Conservation (phyloP, 371 early-diverging fungal genomes). For the Mucor saturninus region DNA sequence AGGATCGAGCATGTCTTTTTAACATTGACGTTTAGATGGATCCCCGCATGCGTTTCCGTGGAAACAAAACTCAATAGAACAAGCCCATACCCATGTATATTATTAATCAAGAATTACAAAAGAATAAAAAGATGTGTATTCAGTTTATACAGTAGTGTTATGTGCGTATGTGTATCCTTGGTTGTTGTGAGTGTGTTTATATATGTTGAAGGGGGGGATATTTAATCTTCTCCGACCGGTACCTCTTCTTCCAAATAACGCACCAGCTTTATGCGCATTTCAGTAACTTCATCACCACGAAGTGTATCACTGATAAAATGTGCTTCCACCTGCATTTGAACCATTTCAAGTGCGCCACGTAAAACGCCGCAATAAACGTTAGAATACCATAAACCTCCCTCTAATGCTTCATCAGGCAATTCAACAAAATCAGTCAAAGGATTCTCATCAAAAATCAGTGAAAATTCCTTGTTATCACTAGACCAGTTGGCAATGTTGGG, state of each 20-base stretch:
- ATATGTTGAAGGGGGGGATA: not conserved
- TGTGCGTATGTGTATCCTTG: not conserved
- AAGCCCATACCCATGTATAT: constrained; percentile 7
- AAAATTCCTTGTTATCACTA: constrained; percentile 85
- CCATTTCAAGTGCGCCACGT: constrained; percentile 96
- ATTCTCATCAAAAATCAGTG: constrained; percentile 91
- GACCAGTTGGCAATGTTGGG: constrained; percentile 86
- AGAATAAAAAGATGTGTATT: not conserved
- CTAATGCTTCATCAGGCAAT: constrained; percentile 77
- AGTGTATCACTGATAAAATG: constrained; percentile 85
- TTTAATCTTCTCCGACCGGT: constrained; percentile 90
- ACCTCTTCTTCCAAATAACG: constrained; percentile 94
- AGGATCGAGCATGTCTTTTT: too few relatives aligned
- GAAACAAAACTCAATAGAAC: constrained; percentile 48
- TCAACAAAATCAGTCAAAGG: constrained; percentile 94
- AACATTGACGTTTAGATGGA: constrained; percentile 35
- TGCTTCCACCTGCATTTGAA: constrained; percentile 91
- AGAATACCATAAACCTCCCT: constrained; percentile 92
- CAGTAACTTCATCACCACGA: constrained; percentile 89
- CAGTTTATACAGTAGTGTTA: not conserved
- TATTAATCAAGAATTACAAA: constrained; percentile 4
- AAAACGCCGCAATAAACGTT: constrained; percentile 95
- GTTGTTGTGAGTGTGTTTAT: not conserved
- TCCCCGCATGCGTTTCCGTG: constrained; percentile 57
- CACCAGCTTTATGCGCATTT: constrained; percentile 87